Percentiles rank a stretch among this genome's conserved stretches.
phyloP scores from a whole-genome alignment of 1,139 yeast species.

The Dujonia santamariae region DNA sequence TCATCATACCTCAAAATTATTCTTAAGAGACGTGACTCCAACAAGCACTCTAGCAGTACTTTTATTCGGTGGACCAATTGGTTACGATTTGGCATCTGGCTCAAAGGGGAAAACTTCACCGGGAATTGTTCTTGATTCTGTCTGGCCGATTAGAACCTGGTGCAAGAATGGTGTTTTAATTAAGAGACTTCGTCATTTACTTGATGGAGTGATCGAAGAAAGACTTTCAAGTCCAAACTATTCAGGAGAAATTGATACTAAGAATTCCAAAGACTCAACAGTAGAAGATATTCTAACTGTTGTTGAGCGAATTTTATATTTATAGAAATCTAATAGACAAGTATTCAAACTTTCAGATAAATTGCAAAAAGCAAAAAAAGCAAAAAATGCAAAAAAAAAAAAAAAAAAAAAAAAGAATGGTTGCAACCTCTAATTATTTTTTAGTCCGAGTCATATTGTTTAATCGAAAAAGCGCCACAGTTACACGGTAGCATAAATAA shows the following conservation, averaged over 20 bases:
- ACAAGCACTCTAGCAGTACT: slow-evolving; percentile 66
- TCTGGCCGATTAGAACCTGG: slow-evolving; percentile 90
- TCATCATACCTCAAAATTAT: slow-evolving; percentile 64
- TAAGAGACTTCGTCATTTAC: slow-evolving; percentile 59
- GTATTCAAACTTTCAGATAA: too few species aligned
- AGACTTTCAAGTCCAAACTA: slow-evolving; percentile 33
- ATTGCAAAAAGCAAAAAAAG: too few species aligned
- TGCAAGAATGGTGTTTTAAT: slow-evolving; percentile 87
- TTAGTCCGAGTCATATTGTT: too few species aligned
- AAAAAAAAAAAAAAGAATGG: too few species aligned
- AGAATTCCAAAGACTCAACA: too few species aligned
- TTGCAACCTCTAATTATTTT: too few species aligned
- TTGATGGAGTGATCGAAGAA: slow-evolving; percentile 66
- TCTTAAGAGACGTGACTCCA: slow-evolving; percentile 75
- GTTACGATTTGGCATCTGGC: slow-evolving; percentile 53
- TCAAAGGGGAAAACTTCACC: slow-evolving; percentile 46
- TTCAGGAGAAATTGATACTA: not conserved
- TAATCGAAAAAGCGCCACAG: too few species aligned
- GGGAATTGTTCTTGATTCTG: slow-evolving; percentile 67
- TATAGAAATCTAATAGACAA: slow-evolving; percentile 2
- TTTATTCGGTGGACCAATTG: slow-evolving; percentile 74
- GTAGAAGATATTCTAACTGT: slow-evolving; percentile 5
- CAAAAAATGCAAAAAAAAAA: too few species aligned
- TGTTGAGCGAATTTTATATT: slow-evolving; percentile 7
- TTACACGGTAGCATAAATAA: too few species aligned